Base-by-base conservation (phyloP, 2,329 filamentous ascomycete genomes). In the Colletotrichum incanum region DNA sequence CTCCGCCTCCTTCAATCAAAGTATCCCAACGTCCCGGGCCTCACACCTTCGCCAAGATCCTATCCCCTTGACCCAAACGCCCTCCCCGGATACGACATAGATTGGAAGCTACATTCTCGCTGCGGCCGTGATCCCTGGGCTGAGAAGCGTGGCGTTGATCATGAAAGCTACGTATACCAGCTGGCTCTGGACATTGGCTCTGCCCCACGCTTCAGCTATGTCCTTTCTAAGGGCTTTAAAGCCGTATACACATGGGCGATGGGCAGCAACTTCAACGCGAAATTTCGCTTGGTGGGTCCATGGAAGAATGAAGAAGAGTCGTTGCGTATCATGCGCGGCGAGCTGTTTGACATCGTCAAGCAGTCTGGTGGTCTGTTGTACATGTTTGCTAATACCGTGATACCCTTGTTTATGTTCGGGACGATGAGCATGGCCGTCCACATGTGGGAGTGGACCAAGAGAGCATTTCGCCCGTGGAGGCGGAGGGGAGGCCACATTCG, bases 121-220 rank as follows among this genome's bases (percentile, higher is more conserved):
- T 78, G 75, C 0, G 74, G 75, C 26, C 82, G 82, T 67, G 81
- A 81, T 65, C 75, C 81, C 28, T 80, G 75, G 61, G 70, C 77
- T 23, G 77, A 75, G 41, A 82, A 83, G 74, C 78, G 82, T 64
- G 85, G 84, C 20, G 84, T 87, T 2, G 85, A 87, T 54, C 85
- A 87, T 59, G 86, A 87, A 72, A 83, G 81, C 71, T 87, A 87
- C 72, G 83, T 83, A 0, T 87, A 86, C 76, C 86, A 87, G 77
- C 80, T 87, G 2, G 85, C 85, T 0, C 77, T 85, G 0, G 86
- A 87, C 75, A 85, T 86, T 68, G 83, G 82, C 3, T 76, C 84
- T 2, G 85, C 84, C 0, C 84, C 85, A 0, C 80, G 76, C 2
- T 77, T 84, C 28, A 70, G 71, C 0, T 77, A 84, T 28, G 76